phyloP scores from a whole-genome alignment of 192 early-diverging fungal genomes.

The Glomus cerebriforme region DNA sequence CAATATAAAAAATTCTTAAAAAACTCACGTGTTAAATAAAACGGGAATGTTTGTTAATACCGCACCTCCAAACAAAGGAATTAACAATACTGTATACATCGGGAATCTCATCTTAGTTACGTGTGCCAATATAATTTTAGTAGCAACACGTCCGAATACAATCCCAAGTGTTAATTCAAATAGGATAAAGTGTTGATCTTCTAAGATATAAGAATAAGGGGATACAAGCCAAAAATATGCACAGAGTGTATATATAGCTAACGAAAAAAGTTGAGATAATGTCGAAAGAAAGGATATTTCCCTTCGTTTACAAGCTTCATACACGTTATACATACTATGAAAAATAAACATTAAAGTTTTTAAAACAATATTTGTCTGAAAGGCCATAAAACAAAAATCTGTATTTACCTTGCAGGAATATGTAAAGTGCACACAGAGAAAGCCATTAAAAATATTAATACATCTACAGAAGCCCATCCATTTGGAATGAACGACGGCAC shows the following conservation, averaged over 20 bases:
- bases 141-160: slow-evolving; percentile 84
- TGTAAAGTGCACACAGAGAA: slow-evolving; percentile 54
- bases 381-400: not conserved
- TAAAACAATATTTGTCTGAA: not conserved
- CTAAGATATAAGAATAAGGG: slow-evolving; percentile 68
- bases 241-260: slow-evolving; percentile 60
- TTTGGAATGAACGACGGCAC: slow-evolving; percentile 39
- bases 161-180: slow-evolving; percentile 77
- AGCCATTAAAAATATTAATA: slow-evolving; percentile 47
- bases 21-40: slow-evolving; percentile 52
- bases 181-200: slow-evolving; percentile 69
- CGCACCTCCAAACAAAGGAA: slow-evolving; percentile 75
- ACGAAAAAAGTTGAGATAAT: slow-evolving; percentile 66
- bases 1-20: not conserved
- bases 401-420: slow-evolving; percentile 54
- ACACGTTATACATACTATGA: slow-evolving; percentile 48
- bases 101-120: slow-evolving; percentile 83
- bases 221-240: slow-evolving; percentile 72
- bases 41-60: slow-evolving; percentile 65
- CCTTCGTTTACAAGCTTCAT: slow-evolving; percentile 54
- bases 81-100: slow-evolving; percentile 75
- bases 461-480: slow-evolving; percentile 40
- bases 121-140: slow-evolving; percentile 89
- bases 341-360: not conserved
- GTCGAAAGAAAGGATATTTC: slow-evolving; percentile 63